Base-by-base conservation (phyloP, 2,329 filamentous ascomycete species). In the Penicillium sp. region DNA sequence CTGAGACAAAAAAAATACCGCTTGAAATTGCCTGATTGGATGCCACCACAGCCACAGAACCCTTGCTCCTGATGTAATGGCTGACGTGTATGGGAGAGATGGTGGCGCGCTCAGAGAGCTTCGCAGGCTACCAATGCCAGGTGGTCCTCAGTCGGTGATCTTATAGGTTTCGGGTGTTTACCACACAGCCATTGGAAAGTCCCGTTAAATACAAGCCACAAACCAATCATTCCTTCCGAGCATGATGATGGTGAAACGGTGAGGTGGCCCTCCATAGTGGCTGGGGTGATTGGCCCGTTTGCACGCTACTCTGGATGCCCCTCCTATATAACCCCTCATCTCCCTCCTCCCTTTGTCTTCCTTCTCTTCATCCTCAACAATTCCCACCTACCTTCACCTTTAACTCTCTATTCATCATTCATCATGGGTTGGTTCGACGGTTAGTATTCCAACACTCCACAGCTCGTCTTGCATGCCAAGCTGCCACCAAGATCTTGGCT, bases 401-500 rank as follows among this genome's bases (percentile, higher is more conserved):
- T 35, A 19, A 43, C 35, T n/a, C 4, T 23, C 31, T 11, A 39
- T 27, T 50, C n/a, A 47, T 23, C 23, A n/a, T 26, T 46, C 53
- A 55, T 25, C 42, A 51, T 55, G 54, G 54, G 54, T 35, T 51
- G 42, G 48, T 51, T 55, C 48, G 14, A 33, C n/a, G 23, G 53
- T 55, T 21, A 45, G 46, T 54, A 9, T 16, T 26, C n/a, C 29
- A 37, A 37, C 4, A 14, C 19, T 16, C 26, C 21, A 11, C 47
- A 39, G 9, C 14, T 14, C 8, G 10, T 26, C 19, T 39, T 49
- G 16, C 9, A 21, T 29, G 33, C 48, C 48, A 50, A 42, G 47
- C 31, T 50, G 25, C 27, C 47, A 35, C 13, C 47, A 37, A 16
- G 48, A 42, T 19, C 48, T 42, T 27, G 14, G 48, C 48, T 50